A percentile compares a stretch with the other conserved stretches of the same genome.
Evolutionary conservation across 805 yeast species (phyloP).

Genomic region (Metschnikowia gruessii): DNA sequence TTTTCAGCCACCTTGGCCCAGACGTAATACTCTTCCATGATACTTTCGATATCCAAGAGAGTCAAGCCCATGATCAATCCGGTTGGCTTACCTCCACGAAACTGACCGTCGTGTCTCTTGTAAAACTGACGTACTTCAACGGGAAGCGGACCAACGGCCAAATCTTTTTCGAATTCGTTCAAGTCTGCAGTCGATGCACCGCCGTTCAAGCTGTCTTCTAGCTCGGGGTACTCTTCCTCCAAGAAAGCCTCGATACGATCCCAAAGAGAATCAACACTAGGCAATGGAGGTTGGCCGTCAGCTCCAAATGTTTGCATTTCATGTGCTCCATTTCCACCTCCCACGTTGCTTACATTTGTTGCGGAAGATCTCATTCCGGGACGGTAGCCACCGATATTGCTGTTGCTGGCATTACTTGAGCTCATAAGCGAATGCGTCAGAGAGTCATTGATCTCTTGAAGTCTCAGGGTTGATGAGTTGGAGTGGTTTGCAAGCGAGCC

Average conservation of each 20-base stretch:
- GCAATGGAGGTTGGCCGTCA: slow-evolving; percentile 22
- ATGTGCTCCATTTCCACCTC: slow-evolving; percentile 8
- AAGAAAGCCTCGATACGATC: slow-evolving; percentile 41
- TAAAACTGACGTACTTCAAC: slow-evolving; percentile 44
- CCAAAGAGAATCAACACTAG: slow-evolving; percentile 42
- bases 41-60: slow-evolving; percentile 41
- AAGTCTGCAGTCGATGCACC: slow-evolving; percentile 46
- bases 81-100: slow-evolving; percentile 45
- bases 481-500: slow-evolving; percentile 16
- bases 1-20: slow-evolving; percentile 43
- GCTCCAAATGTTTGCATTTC: slow-evolving; percentile 17
- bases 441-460: slow-evolving; percentile 35
- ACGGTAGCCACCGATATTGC: slow-evolving; percentile 33
- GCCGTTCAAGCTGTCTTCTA: slow-evolving; percentile 41
- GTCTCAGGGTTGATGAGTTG: slow-evolving; percentile 30
- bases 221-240: slow-evolving; percentile 46
- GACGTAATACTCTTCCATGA: slow-evolving; percentile 39
- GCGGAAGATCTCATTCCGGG: slow-evolving; percentile 45
- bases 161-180: slow-evolving; percentile 45
- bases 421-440: slow-evolving; percentile 31
- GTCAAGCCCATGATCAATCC: slow-evolving; percentile 44
- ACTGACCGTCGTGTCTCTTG: slow-evolving; percentile 46
- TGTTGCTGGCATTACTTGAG: slow-evolving; percentile 19
- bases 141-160: slow-evolving; percentile 43
- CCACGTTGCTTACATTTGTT: slow-evolving; percentile 27